Evolutionary conservation across 2,329 filamentous ascomycete genomes (phyloP), one percentile per base, ranked within the genome.

Genomic region (Sarocladium brachiariae): DNA sequence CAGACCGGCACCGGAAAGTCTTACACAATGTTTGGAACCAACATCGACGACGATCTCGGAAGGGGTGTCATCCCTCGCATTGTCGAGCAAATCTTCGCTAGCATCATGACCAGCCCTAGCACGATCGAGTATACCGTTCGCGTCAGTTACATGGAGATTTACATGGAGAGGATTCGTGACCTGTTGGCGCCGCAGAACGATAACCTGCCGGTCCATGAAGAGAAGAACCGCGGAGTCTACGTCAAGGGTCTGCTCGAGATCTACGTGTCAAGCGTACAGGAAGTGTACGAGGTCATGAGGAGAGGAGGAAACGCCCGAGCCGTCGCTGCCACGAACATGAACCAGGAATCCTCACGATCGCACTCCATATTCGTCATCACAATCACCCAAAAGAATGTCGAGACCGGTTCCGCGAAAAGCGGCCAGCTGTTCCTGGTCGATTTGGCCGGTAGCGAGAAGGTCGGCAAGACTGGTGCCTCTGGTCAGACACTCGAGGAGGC

Each of bases 101-200:
- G 88, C 70, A 97, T 97, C 67, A 78, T 96, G 71, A 83, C 87
- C 19, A 96, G 90, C 60, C 89, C 92, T 38, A 84, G 84, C 61
- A 95, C 89, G 58, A 96, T 97, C 66, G 93, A 97, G 70, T 97
- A 97, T 70, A 97, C 91, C n/a, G 92, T 99, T 50, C 84, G 91
- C 51, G 92, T 97, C 64, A 96, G 90, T 69, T 97, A 97, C 71
- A 96, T 99, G 91, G 93, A 99, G 71, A 97, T 99, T 57, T 99
- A 99, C 75, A 99, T 97, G 93, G 93, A 99, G 73, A 84, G 87
- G 59, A 97, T 99, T 67, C 83, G 92, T 62, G 93, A 99, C 81
- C 72, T 99, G 62, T 74, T 99, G 56, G 84, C 86, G 21, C 93
- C 93, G 10, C 87, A 91, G 54, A 96, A 97, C 69, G 92, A 96